These are phyloP conservation scores for Posidonia oceanica DNA, from an alignment of 116 monocot species.

Conservation along the genomic window DNA sequence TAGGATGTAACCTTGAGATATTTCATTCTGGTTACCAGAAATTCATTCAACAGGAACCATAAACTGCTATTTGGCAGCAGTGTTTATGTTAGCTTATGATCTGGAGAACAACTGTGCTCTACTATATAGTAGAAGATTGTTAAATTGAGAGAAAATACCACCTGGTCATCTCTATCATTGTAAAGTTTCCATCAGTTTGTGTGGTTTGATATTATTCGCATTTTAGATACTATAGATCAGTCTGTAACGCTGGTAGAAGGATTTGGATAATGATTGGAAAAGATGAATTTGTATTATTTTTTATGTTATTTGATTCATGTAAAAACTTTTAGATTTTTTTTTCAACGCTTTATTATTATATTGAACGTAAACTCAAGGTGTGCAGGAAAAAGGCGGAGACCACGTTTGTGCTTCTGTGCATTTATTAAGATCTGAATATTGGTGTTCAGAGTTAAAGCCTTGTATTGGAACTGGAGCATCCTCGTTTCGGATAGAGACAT, in stretches of 20 bases:
- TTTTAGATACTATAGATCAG: neutral
- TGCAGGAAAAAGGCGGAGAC: too few species aligned
- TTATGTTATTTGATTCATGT: neutral
- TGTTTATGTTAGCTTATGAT: neutral
- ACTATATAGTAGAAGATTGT: neutral
- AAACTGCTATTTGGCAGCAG: conserved; percentile 5
- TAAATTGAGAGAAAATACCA: neutral
- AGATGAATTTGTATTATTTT: neutral
- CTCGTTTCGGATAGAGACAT: too few species aligned
- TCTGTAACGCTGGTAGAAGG: neutral
- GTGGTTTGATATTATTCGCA: conserved; percentile 7
- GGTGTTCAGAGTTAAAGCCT: too few species aligned
- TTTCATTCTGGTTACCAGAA: neutral
- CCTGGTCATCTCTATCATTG: neutral
- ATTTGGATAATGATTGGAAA: neutral
- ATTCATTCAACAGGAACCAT: neutral
- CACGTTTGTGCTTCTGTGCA: too few species aligned
- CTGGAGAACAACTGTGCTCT: neutral
- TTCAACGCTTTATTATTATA: neutral
- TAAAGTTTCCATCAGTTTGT: conserved; percentile 8
- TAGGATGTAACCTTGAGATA: conserved; percentile 10
- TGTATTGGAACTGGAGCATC: too few species aligned
- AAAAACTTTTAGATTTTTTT: neutral
- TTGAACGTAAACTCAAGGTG: too few species aligned
- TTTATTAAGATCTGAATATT: too few species aligned